Evolutionary conservation across 179 eudicot genomes (phyloP).

Genomic region (Vitellaria paradoxa): DNA sequence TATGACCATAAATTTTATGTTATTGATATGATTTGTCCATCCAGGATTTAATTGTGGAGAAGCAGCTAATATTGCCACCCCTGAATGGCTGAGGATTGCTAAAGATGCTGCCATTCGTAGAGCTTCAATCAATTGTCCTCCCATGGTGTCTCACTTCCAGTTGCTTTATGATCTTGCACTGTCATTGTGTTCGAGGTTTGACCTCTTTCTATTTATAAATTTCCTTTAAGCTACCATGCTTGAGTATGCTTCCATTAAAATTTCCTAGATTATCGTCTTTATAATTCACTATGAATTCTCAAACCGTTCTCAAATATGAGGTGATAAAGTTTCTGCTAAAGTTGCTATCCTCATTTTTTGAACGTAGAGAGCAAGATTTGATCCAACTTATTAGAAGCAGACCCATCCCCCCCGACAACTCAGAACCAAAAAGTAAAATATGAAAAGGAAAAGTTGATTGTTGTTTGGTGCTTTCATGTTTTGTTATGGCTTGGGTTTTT

Average conservation of each 20-base stretch:
- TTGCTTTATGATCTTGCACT: conserved; percentile 89
- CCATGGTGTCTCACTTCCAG: conserved; percentile 98
- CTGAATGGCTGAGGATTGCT: conserved; percentile 93
- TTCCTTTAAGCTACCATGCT: background rate
- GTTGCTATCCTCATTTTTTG: background rate
- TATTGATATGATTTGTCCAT: background rate
- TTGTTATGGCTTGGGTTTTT: too few species aligned
- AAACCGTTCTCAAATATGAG: background rate
- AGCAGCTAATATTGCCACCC: conserved; percentile 97
- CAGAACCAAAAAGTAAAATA: background rate
- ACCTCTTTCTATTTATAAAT: background rate
- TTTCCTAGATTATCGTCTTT: background rate
- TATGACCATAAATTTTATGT: background rate
- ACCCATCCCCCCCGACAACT: too few species aligned
- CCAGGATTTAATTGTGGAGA: conserved; percentile 89
- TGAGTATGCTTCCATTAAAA: background rate
- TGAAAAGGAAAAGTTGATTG: background rate
- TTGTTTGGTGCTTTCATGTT: background rate
- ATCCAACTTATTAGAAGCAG: background rate
- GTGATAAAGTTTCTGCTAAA: conserved; percentile 6
- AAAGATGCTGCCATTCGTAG: conserved; percentile 98
- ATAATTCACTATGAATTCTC: background rate
- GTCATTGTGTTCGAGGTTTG: conserved; percentile 71
- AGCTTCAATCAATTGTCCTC: conserved; percentile 91
- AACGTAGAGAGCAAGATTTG: background rate